A percentile compares a stretch with the other conserved stretches of the same genome.
Evolutionary conservation across 2,329 filamentous ascomycete genomes (phyloP).

Genomic region (Tolypocladium ophioglossoides): DNA sequence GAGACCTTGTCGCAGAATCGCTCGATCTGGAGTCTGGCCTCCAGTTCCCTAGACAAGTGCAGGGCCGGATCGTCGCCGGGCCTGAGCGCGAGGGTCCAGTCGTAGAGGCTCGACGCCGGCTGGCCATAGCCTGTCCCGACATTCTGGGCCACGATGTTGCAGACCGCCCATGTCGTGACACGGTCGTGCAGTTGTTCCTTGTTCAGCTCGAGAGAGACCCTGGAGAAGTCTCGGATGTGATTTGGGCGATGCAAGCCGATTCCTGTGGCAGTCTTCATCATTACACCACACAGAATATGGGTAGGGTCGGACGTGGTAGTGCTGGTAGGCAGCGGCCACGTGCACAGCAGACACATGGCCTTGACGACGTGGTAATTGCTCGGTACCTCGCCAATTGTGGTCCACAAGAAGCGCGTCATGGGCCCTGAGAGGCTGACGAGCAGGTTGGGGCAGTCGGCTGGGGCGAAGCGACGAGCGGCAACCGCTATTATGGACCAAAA

Average conservation of each 20-base stretch:
- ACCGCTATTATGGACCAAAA: slow-evolving; percentile 80
- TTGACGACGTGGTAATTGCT: slow-evolving; percentile 75
- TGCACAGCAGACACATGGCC: slow-evolving; percentile 67
- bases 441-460: slow-evolving; percentile 44
- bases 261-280: slow-evolving; percentile 81
- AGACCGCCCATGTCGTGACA: slow-evolving; percentile 73
- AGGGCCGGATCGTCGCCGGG: slow-evolving; percentile 50
- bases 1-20: slow-evolving; percentile 69
- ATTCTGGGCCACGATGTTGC: slow-evolving; percentile 73
- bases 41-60: slow-evolving; percentile 50
- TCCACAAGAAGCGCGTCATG: slow-evolving; percentile 64
- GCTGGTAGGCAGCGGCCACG: slow-evolving; percentile 75
- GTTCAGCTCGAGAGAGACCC: slow-evolving; percentile 63
- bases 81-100: slow-evolving; percentile 57
- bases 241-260: slow-evolving; percentile 74
- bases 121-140: slow-evolving; percentile 79
- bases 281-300: slow-evolving; percentile 69
- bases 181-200: slow-evolving; percentile 72
- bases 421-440: slow-evolving; percentile 58
- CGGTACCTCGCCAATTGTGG: slow-evolving; percentile 65
- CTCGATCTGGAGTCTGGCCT: slow-evolving; percentile 60
- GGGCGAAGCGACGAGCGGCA: slow-evolving; percentile 58
- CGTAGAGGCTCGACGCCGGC: slow-evolving; percentile 67
- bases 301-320: slow-evolving; percentile 72
- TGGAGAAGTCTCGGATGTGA: slow-evolving; percentile 73